Evolutionary conservation across 2,329 filamentous ascomycete genomes (phyloP).

Genomic region (Rhynchosporium graminicola): DNA sequence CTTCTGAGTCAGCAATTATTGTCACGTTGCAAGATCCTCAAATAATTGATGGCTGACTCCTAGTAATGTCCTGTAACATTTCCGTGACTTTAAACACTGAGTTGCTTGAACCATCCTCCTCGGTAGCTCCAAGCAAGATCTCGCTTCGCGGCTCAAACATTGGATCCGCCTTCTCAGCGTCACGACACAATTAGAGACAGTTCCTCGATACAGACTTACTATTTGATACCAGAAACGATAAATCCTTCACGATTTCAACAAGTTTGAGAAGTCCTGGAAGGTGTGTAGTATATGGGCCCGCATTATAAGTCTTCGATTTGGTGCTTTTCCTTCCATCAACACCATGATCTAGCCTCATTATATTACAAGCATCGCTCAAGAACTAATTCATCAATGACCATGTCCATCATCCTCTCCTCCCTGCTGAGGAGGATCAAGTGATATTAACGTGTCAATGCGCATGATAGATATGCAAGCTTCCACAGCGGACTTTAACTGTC

Average conservation of each 20-base stretch:
- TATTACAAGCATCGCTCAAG: conserved; percentile 23
- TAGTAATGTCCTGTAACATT: too few relatives aligned
- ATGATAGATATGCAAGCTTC: conserved; percentile 99
- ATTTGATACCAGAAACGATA: neutral
- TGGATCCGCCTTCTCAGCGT: too few relatives aligned
- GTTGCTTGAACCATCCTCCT: too few relatives aligned
- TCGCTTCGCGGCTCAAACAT: too few relatives aligned
- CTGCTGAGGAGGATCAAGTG: conserved; percentile 91
- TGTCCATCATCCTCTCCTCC: conserved; percentile 77
- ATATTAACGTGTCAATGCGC: conserved; percentile 98
- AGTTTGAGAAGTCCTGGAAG: neutral
- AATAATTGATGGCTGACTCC: too few relatives aligned
- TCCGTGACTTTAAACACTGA: too few relatives aligned
- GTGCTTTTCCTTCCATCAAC: conserved; percentile 11
- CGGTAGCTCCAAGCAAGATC: too few relatives aligned
- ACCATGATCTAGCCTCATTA: conserved; percentile 16
- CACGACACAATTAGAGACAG: neutral
- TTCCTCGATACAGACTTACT: neutral
- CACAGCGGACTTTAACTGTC: conserved; percentile 96
- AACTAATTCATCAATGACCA: conserved; percentile 63
- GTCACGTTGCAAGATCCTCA: too few relatives aligned
- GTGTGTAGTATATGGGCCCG: neutral
- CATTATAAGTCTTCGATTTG: conserved; percentile 3
- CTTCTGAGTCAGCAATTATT: too few relatives aligned
- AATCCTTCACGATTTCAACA: neutral